Evolutionary conservation across 441 rosid genomes (phyloP).

Genomic region (Pelargonium myrrhifolium): DNA sequence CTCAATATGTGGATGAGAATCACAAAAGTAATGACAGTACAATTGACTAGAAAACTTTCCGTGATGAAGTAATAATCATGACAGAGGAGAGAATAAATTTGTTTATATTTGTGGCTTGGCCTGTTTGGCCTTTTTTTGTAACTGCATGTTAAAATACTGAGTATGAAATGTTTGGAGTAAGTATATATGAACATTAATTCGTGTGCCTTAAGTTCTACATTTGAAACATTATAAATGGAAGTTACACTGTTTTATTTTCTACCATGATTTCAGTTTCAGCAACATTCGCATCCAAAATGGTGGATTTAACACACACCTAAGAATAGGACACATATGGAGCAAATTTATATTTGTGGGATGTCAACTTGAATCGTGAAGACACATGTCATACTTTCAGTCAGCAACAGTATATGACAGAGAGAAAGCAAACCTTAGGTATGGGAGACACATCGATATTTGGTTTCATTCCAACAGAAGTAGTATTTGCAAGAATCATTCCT

Average conservation of each 20-base stretch:
- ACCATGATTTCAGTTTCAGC: not conserved
- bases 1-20: not conserved
- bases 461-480: slow-evolving; percentile 71
- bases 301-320: not conserved
- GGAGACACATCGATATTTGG: slow-evolving; percentile 60
- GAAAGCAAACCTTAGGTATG: slow-evolving; percentile 40
- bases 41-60: not conserved
- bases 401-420: not conserved
- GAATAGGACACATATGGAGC: not conserved
- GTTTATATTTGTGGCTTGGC: not conserved
- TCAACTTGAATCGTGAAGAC: not conserved
- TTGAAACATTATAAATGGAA: not conserved
- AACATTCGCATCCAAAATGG: not conserved
- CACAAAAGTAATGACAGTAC: not conserved
- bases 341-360: not conserved
- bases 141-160: too few species aligned
- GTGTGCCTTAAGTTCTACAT: not conserved
- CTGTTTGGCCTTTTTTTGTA: too few species aligned
- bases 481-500: slow-evolving; percentile 59
- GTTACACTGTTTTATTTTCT: not conserved
- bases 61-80: not conserved
- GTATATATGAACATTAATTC: not conserved
- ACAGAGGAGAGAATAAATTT: not conserved
- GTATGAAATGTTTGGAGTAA: not conserved
- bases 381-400: not conserved